These are phyloP conservation scores for Globisporangium parvum DNA, from an alignment of 352 stramenopile species.

Conservation along the genomic window DNA sequence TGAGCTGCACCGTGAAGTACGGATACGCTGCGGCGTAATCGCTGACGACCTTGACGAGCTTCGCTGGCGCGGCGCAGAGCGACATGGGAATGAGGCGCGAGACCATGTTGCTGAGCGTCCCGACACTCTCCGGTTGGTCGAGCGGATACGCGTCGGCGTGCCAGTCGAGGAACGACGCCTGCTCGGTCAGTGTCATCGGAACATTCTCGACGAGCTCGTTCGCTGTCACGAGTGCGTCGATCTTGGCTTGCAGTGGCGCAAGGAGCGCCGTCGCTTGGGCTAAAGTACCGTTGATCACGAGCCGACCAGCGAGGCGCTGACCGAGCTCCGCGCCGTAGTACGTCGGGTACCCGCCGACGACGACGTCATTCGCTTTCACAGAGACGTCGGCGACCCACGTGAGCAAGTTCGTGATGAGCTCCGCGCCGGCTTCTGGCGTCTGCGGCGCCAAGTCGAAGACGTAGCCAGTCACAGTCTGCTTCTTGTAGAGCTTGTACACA, in stretches of 20 bases:
- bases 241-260: neutral
- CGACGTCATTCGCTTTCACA: neutral
- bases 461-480: neutral
- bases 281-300: conserved; percentile 1
- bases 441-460: neutral
- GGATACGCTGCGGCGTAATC: neutral
- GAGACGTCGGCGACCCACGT: conserved; percentile 5
- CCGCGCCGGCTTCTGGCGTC: neutral
- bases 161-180: conserved; percentile 2
- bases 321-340: neutral
- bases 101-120: conserved; percentile 1
- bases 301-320: neutral
- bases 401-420: conserved; percentile 1
- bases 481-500: neutral
- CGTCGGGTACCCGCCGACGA: neutral
- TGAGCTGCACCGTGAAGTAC: neutral
- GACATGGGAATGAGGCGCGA: conserved; percentile 3
- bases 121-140: neutral
- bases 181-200: neutral
- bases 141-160: neutral
- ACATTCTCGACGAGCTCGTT: neutral
- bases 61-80: neutral
- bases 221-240: neutral
- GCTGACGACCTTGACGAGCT: conserved; percentile 3
- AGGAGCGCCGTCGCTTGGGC: neutral